Evolutionary conservation across 768 basidiomycete genomes (phyloP), one percentile per base, ranked within the genome.

Genomic region (Boletus huronensis): DNA sequence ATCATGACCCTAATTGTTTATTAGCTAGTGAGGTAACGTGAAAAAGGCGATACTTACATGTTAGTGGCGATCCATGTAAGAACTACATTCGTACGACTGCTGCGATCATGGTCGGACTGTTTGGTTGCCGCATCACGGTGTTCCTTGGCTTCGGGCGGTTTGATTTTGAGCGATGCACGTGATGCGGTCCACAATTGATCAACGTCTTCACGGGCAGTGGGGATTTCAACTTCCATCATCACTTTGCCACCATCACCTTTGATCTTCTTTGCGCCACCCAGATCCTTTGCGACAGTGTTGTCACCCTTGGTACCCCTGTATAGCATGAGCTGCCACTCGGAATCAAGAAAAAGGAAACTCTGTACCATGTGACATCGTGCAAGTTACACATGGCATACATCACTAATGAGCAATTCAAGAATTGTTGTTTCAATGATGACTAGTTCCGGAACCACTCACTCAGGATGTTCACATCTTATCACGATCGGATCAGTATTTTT

Each of bases 341-440:
- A 43, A 31, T 21, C 9, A 36, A 43, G 26, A 39, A 25, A 38
- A 42, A 21, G 26, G 36, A 19, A 43, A 11, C n/a, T 54, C 68
- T n/a, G n/a, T 59, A 74, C 75, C 87, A 90, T 31, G 87, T 88
- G 42, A 94, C 90, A 66, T 93, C 90, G 70, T 93, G 91, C 60
- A 91, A 66, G 68, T 90, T 91, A 75, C 93, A 97, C 82, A 95
- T 93, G 29, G 92, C 91, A 66, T 95, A 95, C 80, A 92, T 95
- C 83, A 94, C 82, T 79, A 55, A 50, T 42, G 53, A 45, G 25
- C 6, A n/a, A 38, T 42, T 31, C 19, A 43, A 39, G 19, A 29
- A 17, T 41, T 55, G 6, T 29, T 29, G 42, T 8, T 34, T 32
- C n/a, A 8, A 43, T 7, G 7, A 26, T 11, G 5, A 23, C 19